Base-by-base conservation (phyloP, 2,329 filamentous ascomycete species). In the Neoscytalidium dimidiatum region DNA sequence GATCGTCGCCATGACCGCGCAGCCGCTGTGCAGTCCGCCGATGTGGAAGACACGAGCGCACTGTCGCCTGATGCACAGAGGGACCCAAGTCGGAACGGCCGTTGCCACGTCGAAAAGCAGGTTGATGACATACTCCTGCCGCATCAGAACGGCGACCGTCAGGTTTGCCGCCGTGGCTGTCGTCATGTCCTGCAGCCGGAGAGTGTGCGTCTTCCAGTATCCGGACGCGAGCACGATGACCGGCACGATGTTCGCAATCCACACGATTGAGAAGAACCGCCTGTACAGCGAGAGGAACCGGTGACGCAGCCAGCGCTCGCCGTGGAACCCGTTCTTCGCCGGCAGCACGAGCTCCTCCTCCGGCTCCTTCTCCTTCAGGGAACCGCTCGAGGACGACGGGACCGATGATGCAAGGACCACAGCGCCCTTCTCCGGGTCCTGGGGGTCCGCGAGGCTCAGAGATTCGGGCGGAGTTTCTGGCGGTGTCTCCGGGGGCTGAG, bases 21-120 rank as follows among this genome's bases (percentile, higher is more conserved):
- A 69, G 5, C 76, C 74, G 51, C 71, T 75, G 57, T 78, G 76
- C 11, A 77, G 68, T 0, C 76, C 76, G 1, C 76, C 74, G 65
- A 73, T 73, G 43, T 68, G 68, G 66, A 76, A 76, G 4, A 75
- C 69, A 31, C 71, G 72, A 7, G 73, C 73, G 3, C 71, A 51
- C 2, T 70, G 43, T 4, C 69, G 68, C 3, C 73, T 66, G 3
- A 73, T 14, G 17, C 66, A n/a, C 23, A 78, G 65, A 19, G 75
- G 71, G 0, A 69, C 28, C 33, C 64, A 62, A 68, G 73, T 71
- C 4, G 75, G 70, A n/a, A 77, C 64, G 6, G 73, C 69, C 67
- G 76, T 77, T n/a, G 72, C 69, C n/a, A 73, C 64, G n/a, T 71
- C 57, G 63, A 74, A 75, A 23, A 78, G 65, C 5, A 69, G 41